phyloP scores from a whole-genome alignment of 371 early-diverging fungal genomes.

The Mucor plumbeus region DNA sequence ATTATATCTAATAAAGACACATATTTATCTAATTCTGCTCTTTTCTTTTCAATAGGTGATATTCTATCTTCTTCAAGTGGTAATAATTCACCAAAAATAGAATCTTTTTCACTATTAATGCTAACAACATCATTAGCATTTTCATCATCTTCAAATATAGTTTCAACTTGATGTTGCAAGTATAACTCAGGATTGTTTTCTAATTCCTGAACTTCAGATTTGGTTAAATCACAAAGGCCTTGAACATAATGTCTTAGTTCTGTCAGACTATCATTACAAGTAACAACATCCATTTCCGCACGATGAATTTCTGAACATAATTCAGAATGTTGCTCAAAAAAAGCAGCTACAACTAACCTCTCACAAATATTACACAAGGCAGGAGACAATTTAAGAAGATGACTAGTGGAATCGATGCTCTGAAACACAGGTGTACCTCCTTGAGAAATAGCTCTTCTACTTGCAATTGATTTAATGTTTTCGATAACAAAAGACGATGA shows the following conservation, averaged over 20 bases:
- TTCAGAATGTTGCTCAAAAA: slow-evolving; percentile 80
- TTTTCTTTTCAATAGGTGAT: slow-evolving; percentile 24
- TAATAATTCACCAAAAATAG: slow-evolving; percentile 20
- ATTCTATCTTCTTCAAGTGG: slow-evolving; percentile 27
- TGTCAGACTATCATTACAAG: slow-evolving; percentile 74
- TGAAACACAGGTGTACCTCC: slow-evolving; percentile 15
- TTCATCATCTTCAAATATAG: not conserved
- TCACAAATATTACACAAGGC: slow-evolving; percentile 86
- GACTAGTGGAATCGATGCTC: not conserved
- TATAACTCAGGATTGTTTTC: slow-evolving; percentile 7
- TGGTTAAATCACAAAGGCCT: slow-evolving; percentile 55
- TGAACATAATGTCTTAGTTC: slow-evolving; percentile 64
- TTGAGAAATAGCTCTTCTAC: slow-evolving; percentile 25
- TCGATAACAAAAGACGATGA: not conserved
- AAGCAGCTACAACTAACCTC: slow-evolving; percentile 68
- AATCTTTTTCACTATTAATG: slow-evolving; percentile 8
- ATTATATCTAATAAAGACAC: slow-evolving; percentile 29
- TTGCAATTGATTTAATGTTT: not conserved
- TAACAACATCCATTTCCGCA: slow-evolving; percentile 74
- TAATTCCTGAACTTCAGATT: slow-evolving; percentile 16
- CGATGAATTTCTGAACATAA: slow-evolving; percentile 81
- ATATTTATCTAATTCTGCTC: slow-evolving; percentile 34
- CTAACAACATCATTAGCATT: not conserved
- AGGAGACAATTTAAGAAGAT: slow-evolving; percentile 35
- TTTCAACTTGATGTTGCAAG: not conserved